These are phyloP conservation scores for Wickerhamiella infanticola DNA, from an alignment of 1,139 yeast species.

Conservation along the genomic window DNA sequence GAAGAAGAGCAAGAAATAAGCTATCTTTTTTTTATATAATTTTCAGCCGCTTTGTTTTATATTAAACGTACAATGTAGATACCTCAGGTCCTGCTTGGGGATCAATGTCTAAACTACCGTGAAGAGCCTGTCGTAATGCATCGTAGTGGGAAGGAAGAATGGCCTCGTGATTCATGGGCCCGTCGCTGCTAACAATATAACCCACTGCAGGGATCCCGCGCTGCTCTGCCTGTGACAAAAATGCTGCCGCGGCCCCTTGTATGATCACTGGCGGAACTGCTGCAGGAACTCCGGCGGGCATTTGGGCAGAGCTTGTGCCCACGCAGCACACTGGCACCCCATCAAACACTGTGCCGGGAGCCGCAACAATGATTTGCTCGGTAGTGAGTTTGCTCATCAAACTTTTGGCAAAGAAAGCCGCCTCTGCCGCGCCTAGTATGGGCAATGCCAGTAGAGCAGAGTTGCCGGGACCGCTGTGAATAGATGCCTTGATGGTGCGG, in stretches of 20 bases:
- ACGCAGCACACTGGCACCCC: background rate
- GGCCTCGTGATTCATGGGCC: constrained; percentile 13
- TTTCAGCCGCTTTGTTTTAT: background rate
- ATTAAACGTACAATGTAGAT: constrained; percentile 11
- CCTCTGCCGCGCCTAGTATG: constrained; percentile 8
- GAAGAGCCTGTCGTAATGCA: constrained; percentile 5
- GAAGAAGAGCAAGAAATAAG: constrained; percentile 19
- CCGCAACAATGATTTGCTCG: constrained; percentile 7
- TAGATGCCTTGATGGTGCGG: background rate
- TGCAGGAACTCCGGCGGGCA: background rate
- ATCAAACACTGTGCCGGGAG: constrained; percentile 9
- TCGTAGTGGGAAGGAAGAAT: constrained; percentile 5
- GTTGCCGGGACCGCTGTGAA: constrained; percentile 3
- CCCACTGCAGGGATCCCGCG: constrained; percentile 8
- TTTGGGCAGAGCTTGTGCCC: background rate
- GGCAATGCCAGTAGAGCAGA: constrained; percentile 9
- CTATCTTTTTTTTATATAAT: constrained; percentile 7
- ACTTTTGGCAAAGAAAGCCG: constrained; percentile 10
- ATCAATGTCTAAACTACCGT: constrained; percentile 3
- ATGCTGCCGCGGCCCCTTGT: constrained; percentile 15
- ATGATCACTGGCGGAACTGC: constrained; percentile 14
- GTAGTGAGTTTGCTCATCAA: constrained; percentile 5
- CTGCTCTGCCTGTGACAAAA: constrained; percentile 12
- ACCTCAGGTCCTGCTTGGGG: constrained; percentile 7
- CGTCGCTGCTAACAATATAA: constrained; percentile 13